Conservation (phyloP, 805 yeast genomes). For the Wickerhamomyces canadensis region DNA sequence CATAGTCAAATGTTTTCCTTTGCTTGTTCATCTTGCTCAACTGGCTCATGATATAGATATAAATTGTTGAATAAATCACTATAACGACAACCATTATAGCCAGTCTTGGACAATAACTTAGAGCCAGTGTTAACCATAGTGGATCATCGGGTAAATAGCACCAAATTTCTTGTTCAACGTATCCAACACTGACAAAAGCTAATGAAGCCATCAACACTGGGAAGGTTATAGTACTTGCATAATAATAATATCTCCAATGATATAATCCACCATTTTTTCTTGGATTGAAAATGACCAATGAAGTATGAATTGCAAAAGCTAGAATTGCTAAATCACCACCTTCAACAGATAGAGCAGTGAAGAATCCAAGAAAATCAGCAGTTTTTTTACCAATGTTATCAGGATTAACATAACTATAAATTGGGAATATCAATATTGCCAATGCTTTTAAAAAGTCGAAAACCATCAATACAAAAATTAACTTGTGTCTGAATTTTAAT, state of each 20-base stretch:
- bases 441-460: slow-evolving; percentile 75
- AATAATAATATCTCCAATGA: slow-evolving; percentile 50
- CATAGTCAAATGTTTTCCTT: slow-evolving; percentile 1
- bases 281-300: slow-evolving; percentile 64
- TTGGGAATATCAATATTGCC: slow-evolving; percentile 63
- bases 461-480: slow-evolving; percentile 60
- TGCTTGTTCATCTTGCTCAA: slow-evolving; percentile 16
- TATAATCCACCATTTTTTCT: slow-evolving; percentile 66
- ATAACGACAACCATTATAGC: slow-evolving; percentile 57
- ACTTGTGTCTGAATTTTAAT: slow-evolving; percentile 61
- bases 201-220: slow-evolving; percentile 68
- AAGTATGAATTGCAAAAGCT: slow-evolving; percentile 79
- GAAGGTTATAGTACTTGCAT: slow-evolving; percentile 48
- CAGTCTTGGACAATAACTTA: slow-evolving; percentile 83
- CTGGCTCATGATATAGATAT: slow-evolving; percentile 63
- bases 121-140: slow-evolving; percentile 62
- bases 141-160: slow-evolving; percentile 74
- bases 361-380: slow-evolving; percentile 48
- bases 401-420: slow-evolving; percentile 49
- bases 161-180: slow-evolving; percentile 63
- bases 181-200: slow-evolving; percentile 61
- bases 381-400: slow-evolving; percentile 25
- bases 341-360: slow-evolving; percentile 74
- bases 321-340: slow-evolving; percentile 84
- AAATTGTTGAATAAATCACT: slow-evolving; percentile 62